Conservation (phyloP, 2,329 filamentous ascomycete genomes). For the Rutstroemia sp. region DNA sequence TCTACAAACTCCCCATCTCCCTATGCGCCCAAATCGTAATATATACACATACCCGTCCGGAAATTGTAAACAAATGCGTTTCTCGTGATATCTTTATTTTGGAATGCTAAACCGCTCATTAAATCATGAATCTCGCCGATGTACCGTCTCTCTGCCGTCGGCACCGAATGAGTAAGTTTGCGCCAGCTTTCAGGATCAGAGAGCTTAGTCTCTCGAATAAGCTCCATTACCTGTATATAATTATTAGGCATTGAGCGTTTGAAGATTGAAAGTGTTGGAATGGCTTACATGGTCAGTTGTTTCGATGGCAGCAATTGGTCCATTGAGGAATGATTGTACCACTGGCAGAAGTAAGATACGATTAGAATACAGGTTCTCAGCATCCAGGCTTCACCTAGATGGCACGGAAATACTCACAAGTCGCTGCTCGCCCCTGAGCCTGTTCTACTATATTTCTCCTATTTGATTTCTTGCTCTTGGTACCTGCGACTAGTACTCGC, state of each 20-base stretch:
- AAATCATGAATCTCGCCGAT: constrained; percentile 75
- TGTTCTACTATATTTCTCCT: constrained; percentile 80
- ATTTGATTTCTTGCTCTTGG: constrained; percentile 87
- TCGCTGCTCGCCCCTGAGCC: constrained; percentile 51
- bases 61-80: constrained; percentile 93
- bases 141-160: constrained; percentile 73
- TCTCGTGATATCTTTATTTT: constrained; percentile 50
- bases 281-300: constrained; percentile 64
- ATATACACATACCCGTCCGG: constrained; percentile 72
- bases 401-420: constrained; percentile 26
- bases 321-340: constrained; percentile 63
- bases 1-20: neutral
- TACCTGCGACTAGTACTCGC: constrained; percentile 74
- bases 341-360: constrained; percentile 30
- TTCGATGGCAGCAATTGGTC: constrained; percentile 82
- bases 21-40: constrained; percentile 63
- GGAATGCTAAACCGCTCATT: constrained; percentile 53
- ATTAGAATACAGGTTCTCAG: neutral
- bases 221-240: constrained; percentile 44
- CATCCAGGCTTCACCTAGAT: neutral
- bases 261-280: neutral
- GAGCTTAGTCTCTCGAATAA: constrained; percentile 66
- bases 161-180: constrained; percentile 68
- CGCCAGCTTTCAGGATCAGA: constrained; percentile 81
- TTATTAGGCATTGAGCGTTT: neutral